Conservation (phyloP, 2,329 filamentous ascomycete species). For the Sphaerulina musiva region DNA sequence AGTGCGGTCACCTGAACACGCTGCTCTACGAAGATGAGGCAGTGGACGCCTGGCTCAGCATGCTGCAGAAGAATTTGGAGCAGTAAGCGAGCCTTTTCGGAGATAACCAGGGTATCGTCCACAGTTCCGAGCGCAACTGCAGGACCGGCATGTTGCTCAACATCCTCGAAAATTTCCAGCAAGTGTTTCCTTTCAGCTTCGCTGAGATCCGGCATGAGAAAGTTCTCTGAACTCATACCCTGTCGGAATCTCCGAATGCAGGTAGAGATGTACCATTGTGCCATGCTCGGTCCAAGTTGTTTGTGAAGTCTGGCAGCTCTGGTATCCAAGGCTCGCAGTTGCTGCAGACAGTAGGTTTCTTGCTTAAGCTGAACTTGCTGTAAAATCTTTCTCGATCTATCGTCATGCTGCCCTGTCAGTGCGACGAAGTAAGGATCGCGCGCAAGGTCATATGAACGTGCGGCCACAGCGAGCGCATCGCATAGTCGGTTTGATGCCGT, state of each 20-base stretch:
- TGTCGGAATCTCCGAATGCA: conserved; percentile 33
- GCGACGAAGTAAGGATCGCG: conserved; percentile 38
- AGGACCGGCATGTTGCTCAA: not conserved
- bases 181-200: conserved; percentile 33
- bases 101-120: not conserved
- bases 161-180: conserved; percentile 14
- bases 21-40: conserved; percentile 45
- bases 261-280: conserved; percentile 37
- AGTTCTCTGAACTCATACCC: conserved; percentile 22
- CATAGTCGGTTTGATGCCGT: conserved; percentile 11
- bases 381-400: conserved; percentile 21
- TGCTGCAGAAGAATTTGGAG: conserved; percentile 34
- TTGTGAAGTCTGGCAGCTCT: conserved; percentile 32
- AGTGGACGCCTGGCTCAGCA: conserved; percentile 32
- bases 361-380: conserved; percentile 27
- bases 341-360: conserved; percentile 38
- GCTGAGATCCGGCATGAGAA: conserved; percentile 29
- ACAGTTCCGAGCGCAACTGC: not conserved
- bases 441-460: conserved; percentile 29
- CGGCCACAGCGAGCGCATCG: conserved; percentile 9
- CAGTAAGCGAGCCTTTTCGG: conserved; percentile 27
- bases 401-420: conserved; percentile 29
- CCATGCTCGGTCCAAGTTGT: conserved; percentile 36
- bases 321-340: conserved; percentile 33
- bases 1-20: conserved; percentile 39